phyloP scores from a whole-genome alignment of 1,284 basidiomycete genomes.

The Cutaneotrichosporon sp. region DNA sequence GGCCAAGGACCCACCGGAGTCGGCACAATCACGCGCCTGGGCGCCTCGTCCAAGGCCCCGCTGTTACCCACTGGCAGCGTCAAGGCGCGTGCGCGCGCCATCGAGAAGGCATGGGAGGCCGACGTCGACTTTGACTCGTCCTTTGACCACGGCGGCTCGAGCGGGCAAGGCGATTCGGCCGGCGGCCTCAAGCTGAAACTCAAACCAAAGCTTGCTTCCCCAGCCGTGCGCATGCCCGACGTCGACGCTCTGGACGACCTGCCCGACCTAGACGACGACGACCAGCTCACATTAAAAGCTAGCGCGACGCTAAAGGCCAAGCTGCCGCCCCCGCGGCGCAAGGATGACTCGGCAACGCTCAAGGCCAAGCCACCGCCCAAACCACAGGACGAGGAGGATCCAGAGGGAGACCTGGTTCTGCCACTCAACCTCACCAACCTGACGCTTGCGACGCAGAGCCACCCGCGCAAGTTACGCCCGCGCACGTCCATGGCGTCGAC shows the following conservation, averaged over 20 bases:
- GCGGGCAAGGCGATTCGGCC: neutral
- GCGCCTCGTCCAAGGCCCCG: slow-evolving; percentile 2
- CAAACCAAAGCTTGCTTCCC: slow-evolving; percentile 11
- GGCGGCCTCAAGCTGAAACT: slow-evolving; percentile 5
- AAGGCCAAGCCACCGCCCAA: slow-evolving; percentile 1
- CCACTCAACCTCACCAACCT: slow-evolving; percentile 42
- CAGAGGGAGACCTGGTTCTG: slow-evolving; percentile 40
- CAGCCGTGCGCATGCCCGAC: slow-evolving; percentile 23
- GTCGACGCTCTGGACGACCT: slow-evolving; percentile 38
- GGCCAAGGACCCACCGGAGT: slow-evolving; percentile 34
- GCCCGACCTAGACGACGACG: slow-evolving; percentile 35
- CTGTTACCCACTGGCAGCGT: slow-evolving; percentile 19
- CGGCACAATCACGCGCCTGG: slow-evolving; percentile 37
- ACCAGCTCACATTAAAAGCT: slow-evolving; percentile 42
- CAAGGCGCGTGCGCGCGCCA: slow-evolving; percentile 24
- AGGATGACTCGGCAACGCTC: slow-evolving; percentile 11
- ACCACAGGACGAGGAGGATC: slow-evolving; percentile 16
- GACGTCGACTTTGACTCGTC: slow-evolving; percentile 32
- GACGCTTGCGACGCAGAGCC: slow-evolving; percentile 30
- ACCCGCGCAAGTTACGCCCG: slow-evolving; percentile 17
- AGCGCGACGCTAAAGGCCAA: slow-evolving; percentile 40
- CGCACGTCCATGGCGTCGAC: slow-evolving; percentile 33
- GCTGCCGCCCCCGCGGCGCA: slow-evolving; percentile 28
- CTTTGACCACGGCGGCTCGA: neutral
- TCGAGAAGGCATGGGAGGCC: slow-evolving; percentile 25